Percentiles rank a stretch among this genome's conserved stretches.
Conservation (phyloP, 306 rosid genomes). For the Glycine soja region DNA sequence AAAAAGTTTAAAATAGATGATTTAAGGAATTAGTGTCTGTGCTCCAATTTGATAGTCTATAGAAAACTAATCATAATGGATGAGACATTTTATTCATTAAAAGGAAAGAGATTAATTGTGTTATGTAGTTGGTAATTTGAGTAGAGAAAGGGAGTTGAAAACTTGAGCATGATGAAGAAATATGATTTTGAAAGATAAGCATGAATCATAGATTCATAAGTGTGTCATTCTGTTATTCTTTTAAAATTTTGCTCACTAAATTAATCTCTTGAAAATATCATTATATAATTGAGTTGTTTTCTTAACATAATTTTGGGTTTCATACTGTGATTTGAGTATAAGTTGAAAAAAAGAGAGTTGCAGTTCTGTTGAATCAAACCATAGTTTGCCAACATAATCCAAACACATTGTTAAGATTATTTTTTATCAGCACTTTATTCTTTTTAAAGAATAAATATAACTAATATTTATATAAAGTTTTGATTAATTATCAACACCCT, state of each 20-base stretch:
- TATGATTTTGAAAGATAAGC: not conserved
- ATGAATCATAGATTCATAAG: not conserved
- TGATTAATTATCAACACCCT: not conserved
- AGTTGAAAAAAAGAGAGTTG: not conserved
- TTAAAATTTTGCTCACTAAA: too few species aligned
- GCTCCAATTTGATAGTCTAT: too few species aligned
- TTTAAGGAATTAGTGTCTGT: not conserved
- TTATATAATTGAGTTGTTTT: not conserved
- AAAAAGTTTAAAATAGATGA: not conserved
- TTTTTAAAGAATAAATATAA: not conserved
- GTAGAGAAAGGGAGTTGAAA: conserved; percentile 2
- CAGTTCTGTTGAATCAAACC: not conserved
- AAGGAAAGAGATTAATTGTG: too few species aligned
- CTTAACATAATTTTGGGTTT: not conserved
- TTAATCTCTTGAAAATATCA: too few species aligned
- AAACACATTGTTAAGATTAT: not conserved
- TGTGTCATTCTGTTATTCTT: not conserved
- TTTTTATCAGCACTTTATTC: too few species aligned
- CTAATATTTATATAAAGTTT: not conserved
- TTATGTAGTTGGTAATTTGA: not conserved
- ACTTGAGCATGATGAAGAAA: not conserved
- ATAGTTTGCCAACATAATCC: not conserved
- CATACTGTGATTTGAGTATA: not conserved
- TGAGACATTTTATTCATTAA: too few species aligned
- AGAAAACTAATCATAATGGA: too few species aligned